Conservation (phyloP, 768 basidiomycete genomes). For the Suillus cothurnatus region DNA sequence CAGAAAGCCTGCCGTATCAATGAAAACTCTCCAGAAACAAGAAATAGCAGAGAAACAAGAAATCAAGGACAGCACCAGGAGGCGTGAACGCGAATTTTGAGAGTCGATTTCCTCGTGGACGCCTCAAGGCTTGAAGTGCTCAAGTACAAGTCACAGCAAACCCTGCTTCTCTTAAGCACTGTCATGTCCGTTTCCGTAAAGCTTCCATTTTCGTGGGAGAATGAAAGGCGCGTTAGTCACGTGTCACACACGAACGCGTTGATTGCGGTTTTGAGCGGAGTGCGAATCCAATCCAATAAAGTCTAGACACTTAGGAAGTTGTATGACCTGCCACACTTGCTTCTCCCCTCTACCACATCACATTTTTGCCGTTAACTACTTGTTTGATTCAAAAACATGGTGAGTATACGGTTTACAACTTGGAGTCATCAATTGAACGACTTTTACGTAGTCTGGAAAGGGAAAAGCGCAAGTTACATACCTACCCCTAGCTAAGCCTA, state of each 20-base stretch:
- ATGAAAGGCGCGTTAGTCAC: constrained; percentile 31
- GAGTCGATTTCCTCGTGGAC: constrained; percentile 30
- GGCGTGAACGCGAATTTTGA: constrained; percentile 22
- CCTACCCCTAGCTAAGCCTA: constrained; percentile 6
- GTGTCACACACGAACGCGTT: constrained; percentile 33
- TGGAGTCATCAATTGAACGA: not conserved
- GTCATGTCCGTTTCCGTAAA: constrained; percentile 12
- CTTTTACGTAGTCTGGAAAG: constrained; percentile 50
- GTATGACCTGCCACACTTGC: not conserved
- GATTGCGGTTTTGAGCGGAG: constrained; percentile 30
- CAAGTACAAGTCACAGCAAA: constrained; percentile 10
- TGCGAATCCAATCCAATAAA: constrained; percentile 36
- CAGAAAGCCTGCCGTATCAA: constrained; percentile 31
- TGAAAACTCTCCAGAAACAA: constrained; percentile 8
- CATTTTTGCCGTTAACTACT: constrained; percentile 11
- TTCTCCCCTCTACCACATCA: constrained; percentile 23
- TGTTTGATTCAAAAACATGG: constrained; percentile 32
- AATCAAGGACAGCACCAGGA: constrained; percentile 14
- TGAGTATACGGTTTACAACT: constrained; percentile 19
- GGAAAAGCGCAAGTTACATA: constrained; percentile 48
- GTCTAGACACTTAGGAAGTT: constrained; percentile 25
- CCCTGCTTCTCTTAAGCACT: constrained; percentile 5
- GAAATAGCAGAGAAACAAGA: constrained; percentile 14
- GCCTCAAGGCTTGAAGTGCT: constrained; percentile 28
- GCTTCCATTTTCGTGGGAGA: constrained; percentile 17